Conservation (phyloP, 768 basidiomycete species). For the Guyanaporus albipodus region DNA sequence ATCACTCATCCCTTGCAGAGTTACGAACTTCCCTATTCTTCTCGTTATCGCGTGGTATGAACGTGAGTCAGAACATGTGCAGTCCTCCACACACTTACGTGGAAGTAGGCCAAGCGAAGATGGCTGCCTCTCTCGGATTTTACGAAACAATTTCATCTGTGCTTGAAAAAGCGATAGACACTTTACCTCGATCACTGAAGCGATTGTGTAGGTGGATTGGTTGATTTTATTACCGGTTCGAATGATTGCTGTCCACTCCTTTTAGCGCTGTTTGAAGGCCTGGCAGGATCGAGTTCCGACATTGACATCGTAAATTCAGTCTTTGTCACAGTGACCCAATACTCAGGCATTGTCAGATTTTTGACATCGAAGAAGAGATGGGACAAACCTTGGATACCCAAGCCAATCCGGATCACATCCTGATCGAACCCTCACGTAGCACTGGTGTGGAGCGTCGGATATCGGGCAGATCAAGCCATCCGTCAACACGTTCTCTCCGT, state of each 20-base stretch:
- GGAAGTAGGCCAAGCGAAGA: constrained; percentile 54
- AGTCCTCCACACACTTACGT: background rate
- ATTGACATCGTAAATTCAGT: constrained; percentile 61
- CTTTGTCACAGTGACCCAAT: background rate
- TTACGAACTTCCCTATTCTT: constrained; percentile 83
- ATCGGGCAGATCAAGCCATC: constrained; percentile 33
- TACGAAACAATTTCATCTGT: constrained; percentile 68
- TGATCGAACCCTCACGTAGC: constrained; percentile 15
- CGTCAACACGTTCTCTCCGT: constrained; percentile 28
- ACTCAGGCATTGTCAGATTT: constrained; percentile 47
- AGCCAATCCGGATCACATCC: constrained; percentile 2
- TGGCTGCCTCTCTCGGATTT: constrained; percentile 57
- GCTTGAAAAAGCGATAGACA: constrained; percentile 68
- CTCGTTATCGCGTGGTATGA: constrained; percentile 81
- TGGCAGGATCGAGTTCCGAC: constrained; percentile 67
- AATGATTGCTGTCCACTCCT: background rate
- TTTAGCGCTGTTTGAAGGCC: constrained; percentile 76
- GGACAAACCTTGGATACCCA: constrained; percentile 6
- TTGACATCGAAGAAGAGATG: constrained; percentile 69
- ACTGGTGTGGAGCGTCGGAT: constrained; percentile 25
- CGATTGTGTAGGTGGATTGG: constrained; percentile 55
- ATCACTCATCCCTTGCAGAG: constrained; percentile 33
- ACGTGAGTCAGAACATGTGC: constrained; percentile 34
- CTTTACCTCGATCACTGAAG: constrained; percentile 71
- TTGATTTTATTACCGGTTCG: background rate